phyloP scores from a whole-genome alignment of 2,329 filamentous ascomycete genomes.

The Fusarium sp. region DNA sequence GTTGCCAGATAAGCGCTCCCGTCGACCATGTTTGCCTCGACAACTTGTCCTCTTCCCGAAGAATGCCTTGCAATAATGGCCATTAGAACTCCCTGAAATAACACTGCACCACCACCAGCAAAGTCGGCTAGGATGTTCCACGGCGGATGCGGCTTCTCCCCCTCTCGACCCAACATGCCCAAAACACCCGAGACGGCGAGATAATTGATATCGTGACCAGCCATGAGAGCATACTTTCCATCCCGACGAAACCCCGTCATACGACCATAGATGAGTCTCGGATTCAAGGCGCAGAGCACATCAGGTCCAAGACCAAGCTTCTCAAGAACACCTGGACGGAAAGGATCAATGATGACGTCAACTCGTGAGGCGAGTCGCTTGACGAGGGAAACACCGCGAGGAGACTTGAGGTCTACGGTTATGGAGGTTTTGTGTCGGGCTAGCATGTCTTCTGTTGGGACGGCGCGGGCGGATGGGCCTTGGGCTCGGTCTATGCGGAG shows the following conservation, averaged over 20 bases:
- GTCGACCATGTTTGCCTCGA: slow-evolving; percentile 98
- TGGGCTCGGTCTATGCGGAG: slow-evolving; percentile 79
- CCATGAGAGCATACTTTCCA: slow-evolving; percentile 85
- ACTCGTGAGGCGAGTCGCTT: slow-evolving; percentile 71
- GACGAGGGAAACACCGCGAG: slow-evolving; percentile 69
- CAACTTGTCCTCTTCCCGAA: slow-evolving; percentile 80
- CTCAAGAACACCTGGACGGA: slow-evolving; percentile 89
- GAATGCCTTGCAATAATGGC: slow-evolving; percentile 72
- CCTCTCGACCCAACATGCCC: slow-evolving; percentile 73
- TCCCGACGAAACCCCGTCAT: slow-evolving; percentile 91
- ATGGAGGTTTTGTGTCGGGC: slow-evolving; percentile 83
- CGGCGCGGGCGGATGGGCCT: slow-evolving; percentile 51
- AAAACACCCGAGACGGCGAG: slow-evolving; percentile 86
- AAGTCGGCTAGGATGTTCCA: slow-evolving; percentile 90
- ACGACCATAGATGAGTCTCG: slow-evolving; percentile 78
- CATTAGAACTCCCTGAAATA: slow-evolving; percentile 82
- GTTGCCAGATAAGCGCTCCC: slow-evolving; percentile 79
- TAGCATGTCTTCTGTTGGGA: slow-evolving; percentile 72
- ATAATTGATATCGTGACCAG: slow-evolving; percentile 96
- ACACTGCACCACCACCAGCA: slow-evolving; percentile 82
- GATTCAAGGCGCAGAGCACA: slow-evolving; percentile 71
- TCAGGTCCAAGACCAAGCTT: slow-evolving; percentile 79
- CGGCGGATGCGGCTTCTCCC: slow-evolving; percentile 77
- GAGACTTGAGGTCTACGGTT: slow-evolving; percentile 77
- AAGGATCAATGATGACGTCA: slow-evolving; percentile 92